Conservation (phyloP, 495 filamentous ascomycete genomes). For the Xylaria palmicola region DNA sequence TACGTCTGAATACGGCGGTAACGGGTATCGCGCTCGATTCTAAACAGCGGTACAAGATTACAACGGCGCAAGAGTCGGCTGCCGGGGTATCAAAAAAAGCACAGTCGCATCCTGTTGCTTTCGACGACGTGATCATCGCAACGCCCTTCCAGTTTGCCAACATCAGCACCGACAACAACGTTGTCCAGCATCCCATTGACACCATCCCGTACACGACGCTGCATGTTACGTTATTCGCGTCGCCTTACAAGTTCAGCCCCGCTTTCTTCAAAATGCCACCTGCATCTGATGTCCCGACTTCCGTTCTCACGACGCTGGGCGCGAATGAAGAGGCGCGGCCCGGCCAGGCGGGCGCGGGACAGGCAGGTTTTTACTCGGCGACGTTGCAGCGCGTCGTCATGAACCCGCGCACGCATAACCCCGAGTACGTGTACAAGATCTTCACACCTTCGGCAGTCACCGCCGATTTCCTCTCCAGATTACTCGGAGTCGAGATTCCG, state of each 20-base stretch:
- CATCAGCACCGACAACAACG: conserved; percentile 46
- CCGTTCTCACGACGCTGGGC: conserved; percentile 82
- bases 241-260: conserved; percentile 65
- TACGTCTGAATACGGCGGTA: conserved; percentile 72
- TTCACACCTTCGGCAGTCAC: conserved; percentile 76
- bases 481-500: conserved; percentile 48
- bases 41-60: conserved; percentile 55
- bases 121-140: conserved; percentile 79
- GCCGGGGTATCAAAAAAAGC: conserved; percentile 14
- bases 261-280: conserved; percentile 64
- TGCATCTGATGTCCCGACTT: conserved; percentile 57
- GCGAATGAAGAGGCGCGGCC: conserved; percentile 48
- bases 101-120: conserved; percentile 43
- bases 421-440: conserved; percentile 92
- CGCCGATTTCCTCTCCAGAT: conserved; percentile 58
- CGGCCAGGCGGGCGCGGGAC: conserved; percentile 43
- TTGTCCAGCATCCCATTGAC: conserved; percentile 58
- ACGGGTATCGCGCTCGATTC: conserved; percentile 41
- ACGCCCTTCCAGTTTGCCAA: conserved; percentile 72
- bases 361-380: conserved; percentile 86
- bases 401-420: conserved; percentile 51
- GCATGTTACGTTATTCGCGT: conserved; percentile 86
- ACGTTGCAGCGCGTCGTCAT: conserved; percentile 66
- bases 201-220: conserved; percentile 77
- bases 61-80: conserved; percentile 32